A percentile compares a stretch with the other conserved stretches of the same genome.
phyloP scores from a whole-genome alignment of 371 early-diverging fungal species.

The Capillidium heterosporum region DNA sequence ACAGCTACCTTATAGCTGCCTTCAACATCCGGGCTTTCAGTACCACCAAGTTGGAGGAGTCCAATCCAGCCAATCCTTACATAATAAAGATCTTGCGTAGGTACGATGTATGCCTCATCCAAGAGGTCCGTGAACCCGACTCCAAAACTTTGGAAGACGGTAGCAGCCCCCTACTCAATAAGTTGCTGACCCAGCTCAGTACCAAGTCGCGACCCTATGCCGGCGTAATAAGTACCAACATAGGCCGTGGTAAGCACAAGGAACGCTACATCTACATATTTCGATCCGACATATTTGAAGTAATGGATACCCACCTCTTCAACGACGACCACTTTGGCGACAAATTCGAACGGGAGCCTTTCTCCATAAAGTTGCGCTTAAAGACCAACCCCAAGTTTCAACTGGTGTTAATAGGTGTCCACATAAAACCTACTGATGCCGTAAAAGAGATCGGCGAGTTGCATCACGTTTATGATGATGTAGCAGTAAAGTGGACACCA shows the following conservation, averaged over 20 bases:
- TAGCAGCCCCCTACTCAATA: background rate
- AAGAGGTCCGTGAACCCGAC: constrained; percentile 3
- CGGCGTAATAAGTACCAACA: background rate
- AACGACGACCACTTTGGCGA: background rate
- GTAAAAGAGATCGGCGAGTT: background rate
- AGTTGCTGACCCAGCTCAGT: background rate
- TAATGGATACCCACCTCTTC: background rate
- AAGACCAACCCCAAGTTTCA: background rate
- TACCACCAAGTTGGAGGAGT: background rate
- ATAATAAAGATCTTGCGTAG: constrained; percentile 1
- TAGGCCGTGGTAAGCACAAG: background rate
- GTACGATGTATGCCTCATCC: constrained; percentile 2
- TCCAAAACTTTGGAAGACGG: background rate
- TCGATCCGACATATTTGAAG: background rate
- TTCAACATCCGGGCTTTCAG: constrained; percentile 2
- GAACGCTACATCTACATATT: constrained; percentile 1
- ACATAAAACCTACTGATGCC: constrained; percentile 3
- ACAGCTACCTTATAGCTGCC: background rate
- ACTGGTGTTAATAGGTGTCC: background rate
- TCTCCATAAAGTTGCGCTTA: background rate
- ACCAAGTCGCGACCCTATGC: background rate
- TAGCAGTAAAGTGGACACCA: background rate
- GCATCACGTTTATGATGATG: background rate
- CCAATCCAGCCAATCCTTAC: background rate
- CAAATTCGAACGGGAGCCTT: constrained; percentile 2